A percentile compares a stretch with the other conserved stretches of the same genome.
Conservation (phyloP, 2,329 filamentous ascomycete species). For the Colletotrichum sp. region DNA sequence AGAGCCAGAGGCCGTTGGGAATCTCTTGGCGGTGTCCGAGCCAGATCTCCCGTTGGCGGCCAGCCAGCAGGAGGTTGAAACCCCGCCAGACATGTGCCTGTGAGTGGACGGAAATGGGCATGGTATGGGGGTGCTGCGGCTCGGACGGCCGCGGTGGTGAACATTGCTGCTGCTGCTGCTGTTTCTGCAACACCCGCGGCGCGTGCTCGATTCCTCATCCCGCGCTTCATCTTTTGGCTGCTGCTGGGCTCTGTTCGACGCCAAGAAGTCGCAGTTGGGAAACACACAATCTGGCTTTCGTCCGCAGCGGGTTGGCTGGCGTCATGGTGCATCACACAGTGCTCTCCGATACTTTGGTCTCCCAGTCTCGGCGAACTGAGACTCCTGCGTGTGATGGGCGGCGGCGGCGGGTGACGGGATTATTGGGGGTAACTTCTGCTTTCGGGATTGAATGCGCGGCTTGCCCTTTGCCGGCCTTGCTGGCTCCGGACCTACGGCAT, state of each 20-base stretch:
- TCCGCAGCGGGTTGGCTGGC: not conserved
- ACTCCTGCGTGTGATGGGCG: not conserved
- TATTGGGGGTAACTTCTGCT: not conserved
- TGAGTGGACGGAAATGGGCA: not conserved
- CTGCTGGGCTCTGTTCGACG: not conserved
- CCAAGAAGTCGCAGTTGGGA: slow-evolving; percentile 1
- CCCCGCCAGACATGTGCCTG: not conserved
- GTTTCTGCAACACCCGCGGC: not conserved
- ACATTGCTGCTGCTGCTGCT: not conserved
- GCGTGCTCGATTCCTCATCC: not conserved
- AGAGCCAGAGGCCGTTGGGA: not conserved
- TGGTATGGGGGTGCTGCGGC: not conserved
- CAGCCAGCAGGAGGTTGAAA: not conserved
- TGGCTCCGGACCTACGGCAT: not conserved
- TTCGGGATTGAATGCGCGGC: not conserved
- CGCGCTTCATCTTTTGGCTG: not conserved
- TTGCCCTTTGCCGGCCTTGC: not conserved
- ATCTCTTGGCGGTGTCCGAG: slow-evolving; percentile 20
- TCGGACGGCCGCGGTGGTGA: not conserved
- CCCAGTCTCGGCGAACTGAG: not conserved
- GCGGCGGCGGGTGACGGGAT: not conserved
- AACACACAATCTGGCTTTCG: not conserved
- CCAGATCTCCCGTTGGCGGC: not conserved
- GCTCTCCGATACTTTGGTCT: not conserved
- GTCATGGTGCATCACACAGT: slow-evolving; percentile 1